Percentiles rank a stretch among this genome's conserved stretches.
Conservation (phyloP, 1,139 yeast species). For the Pichia sp. region DNA sequence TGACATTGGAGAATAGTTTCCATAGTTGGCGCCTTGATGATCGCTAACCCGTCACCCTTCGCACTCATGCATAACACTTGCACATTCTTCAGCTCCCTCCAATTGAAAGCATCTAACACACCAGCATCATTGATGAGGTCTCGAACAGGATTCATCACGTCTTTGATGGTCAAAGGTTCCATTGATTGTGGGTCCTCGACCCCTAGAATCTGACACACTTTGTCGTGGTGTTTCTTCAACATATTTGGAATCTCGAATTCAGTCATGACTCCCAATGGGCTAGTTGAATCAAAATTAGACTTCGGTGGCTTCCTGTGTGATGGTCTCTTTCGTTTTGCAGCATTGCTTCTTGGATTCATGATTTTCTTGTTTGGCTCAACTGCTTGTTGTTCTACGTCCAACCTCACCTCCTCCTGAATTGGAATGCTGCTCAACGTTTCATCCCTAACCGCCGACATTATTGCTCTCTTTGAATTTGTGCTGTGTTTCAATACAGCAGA, state of each 20-base stretch:
- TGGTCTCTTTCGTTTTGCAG: constrained; percentile 23
- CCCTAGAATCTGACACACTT: constrained; percentile 8
- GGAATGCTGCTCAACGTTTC: not conserved
- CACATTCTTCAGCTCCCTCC: constrained; percentile 54
- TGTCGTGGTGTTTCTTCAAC: constrained; percentile 35
- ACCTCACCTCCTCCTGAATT: constrained; percentile 4
- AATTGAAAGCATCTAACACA: constrained; percentile 49
- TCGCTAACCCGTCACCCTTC: constrained; percentile 74
- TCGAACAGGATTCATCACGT: constrained; percentile 59
- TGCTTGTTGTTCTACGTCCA: not conserved
- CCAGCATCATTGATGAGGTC: constrained; percentile 58
- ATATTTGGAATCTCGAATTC: constrained; percentile 67
- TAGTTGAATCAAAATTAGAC: constrained; percentile 62
- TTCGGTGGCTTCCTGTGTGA: constrained; percentile 40
- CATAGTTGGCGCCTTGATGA: constrained; percentile 50
- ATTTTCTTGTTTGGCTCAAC: not conserved
- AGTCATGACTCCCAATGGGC: constrained; percentile 72
- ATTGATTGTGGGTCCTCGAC: constrained; percentile 16
- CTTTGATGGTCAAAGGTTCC: constrained; percentile 38
- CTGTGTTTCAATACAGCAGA: not conserved
- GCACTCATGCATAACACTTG: constrained; percentile 57
- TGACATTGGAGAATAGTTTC: constrained; percentile 17
- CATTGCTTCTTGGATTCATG: constrained; percentile 14
- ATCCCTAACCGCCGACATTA: constrained; percentile 2
- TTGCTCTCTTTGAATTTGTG: not conserved